Base-by-base conservation (phyloP, 345 rosid genomes). In the Punica granatum region DNA sequence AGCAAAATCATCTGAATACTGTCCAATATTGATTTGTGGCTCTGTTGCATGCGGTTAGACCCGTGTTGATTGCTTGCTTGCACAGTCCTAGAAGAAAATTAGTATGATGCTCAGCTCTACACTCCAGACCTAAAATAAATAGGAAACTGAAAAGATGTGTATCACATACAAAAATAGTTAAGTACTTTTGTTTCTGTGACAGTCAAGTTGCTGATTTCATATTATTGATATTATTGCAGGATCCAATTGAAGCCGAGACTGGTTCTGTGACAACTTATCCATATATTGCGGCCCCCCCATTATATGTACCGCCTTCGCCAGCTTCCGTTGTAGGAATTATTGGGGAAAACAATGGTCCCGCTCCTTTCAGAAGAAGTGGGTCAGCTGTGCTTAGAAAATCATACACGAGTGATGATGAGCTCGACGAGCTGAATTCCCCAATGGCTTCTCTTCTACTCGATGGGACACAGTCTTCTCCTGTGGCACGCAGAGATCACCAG, bases 391-490 rank as follows among this genome's bases (percentile, higher is more conserved):
- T 88, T 7, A 82, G 82, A 73, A 90, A 89, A 80, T 81, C 96
- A 32, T 76, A 89, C 79, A 80, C 90, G 32, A 94, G 99, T 19
- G 96, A 90, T 41, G 96, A 89, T 36, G 96, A 94, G 77, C 97
- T 94, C 23, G 90, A 93, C 69, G 98, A 90, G 75, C 75, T 90
- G 74, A 84, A 81, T 65, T 88, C 87, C 37, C 94, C 94, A 16
- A 72, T 85, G 76, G 77, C 84, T 72, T 79, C 83, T 62, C 81
- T 90, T 72, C 78, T 81, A 72, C 64, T 61, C 23, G 83, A 75
- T 63, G 74, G 68, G 36, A 70, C 71, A 21, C 70, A 31, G 41
- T 51, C 84, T 51, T 75, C 80, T 1, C 73, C 83, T n/a, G 65
- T 41, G 63, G 65, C 71, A 8, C 46, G 54, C 61, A 66, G 68